Conservation (phyloP, 768 basidiomycete species). For the Panaeolus cyanescens region DNA sequence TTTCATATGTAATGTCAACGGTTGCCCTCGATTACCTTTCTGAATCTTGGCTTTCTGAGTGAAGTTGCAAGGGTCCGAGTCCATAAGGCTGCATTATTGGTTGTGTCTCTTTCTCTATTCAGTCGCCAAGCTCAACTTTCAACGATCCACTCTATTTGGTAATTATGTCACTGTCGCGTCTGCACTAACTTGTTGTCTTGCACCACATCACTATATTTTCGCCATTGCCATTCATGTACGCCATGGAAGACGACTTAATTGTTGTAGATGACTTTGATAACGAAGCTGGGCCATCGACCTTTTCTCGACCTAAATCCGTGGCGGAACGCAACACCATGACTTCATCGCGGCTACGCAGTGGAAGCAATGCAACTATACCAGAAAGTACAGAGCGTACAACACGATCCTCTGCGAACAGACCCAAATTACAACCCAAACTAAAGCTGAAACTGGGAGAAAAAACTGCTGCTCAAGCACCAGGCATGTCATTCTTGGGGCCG, state of each 20-base stretch:
- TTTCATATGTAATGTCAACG: background rate
- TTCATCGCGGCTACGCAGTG: conserved; percentile 35
- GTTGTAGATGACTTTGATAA: conserved; percentile 60
- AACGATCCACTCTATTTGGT: background rate
- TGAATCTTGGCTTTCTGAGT: too few relatives aligned
- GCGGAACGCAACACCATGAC: conserved; percentile 25
- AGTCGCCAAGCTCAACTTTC: too few relatives aligned
- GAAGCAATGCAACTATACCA: conserved; percentile 21
- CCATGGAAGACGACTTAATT: conserved; percentile 64
- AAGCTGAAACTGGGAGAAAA: conserved; percentile 89
- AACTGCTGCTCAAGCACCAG: conserved; percentile 76
- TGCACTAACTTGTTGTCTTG: background rate
- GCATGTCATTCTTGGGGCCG: conserved; percentile 85
- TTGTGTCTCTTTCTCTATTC: too few relatives aligned
- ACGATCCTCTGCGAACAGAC: conserved; percentile 52
- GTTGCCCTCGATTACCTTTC: too few relatives aligned
- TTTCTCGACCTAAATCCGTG: conserved; percentile 24
- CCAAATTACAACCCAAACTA: conserved; percentile 70
- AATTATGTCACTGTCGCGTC: conserved; percentile 10
- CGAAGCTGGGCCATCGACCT: conserved; percentile 37
- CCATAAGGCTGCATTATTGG: too few relatives aligned
- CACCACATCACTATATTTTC: background rate
- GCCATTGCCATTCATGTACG: conserved; percentile 3
- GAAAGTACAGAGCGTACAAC: conserved; percentile 54
- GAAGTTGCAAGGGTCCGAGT: too few relatives aligned